Conservation (phyloP, 352 stramenopile genomes). For the Aphanomyces astaci region DNA sequence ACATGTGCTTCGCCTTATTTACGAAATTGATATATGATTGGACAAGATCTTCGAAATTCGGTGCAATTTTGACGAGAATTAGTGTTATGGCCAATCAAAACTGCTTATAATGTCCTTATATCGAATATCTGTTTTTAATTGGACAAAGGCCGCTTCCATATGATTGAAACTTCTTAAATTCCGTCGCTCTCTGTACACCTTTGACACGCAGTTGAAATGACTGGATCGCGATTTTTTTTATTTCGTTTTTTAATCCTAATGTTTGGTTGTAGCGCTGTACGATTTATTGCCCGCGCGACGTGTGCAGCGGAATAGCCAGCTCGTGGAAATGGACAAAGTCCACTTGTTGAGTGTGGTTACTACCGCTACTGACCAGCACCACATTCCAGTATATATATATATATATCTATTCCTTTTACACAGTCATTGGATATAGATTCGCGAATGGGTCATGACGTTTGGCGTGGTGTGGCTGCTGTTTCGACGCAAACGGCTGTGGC, state of each 20-base stretch:
- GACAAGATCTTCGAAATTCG: too few relatives aligned
- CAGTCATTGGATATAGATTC: background rate
- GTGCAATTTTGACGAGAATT: too few relatives aligned
- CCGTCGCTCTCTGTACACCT: too few relatives aligned
- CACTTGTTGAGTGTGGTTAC: slow-evolving; percentile 66
- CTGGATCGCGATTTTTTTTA: too few relatives aligned
- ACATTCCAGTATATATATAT: slow-evolving; percentile 26
- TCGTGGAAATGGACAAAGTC: slow-evolving; percentile 36
- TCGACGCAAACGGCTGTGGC: slow-evolving; percentile 26
- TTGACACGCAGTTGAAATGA: too few relatives aligned
- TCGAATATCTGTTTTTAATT: too few relatives aligned
- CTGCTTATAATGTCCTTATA: too few relatives aligned
- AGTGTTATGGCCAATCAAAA: too few relatives aligned
- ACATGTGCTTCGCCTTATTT: too few relatives aligned
- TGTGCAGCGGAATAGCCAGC: slow-evolving; percentile 43
- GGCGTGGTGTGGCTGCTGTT: slow-evolving; percentile 26
- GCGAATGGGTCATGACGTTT: slow-evolving; percentile 17
- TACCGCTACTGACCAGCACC: slow-evolving; percentile 38
- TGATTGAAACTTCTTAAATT: too few relatives aligned
- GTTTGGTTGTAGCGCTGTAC: slow-evolving; percentile 33
- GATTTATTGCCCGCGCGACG: slow-evolving; percentile 40
- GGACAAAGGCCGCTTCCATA: too few relatives aligned
- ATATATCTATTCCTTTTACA: background rate
- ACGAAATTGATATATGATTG: too few relatives aligned
- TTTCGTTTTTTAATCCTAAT: background rate